Conservation (phyloP, 2,329 filamentous ascomycete species). For the Beauveria sp. region DNA sequence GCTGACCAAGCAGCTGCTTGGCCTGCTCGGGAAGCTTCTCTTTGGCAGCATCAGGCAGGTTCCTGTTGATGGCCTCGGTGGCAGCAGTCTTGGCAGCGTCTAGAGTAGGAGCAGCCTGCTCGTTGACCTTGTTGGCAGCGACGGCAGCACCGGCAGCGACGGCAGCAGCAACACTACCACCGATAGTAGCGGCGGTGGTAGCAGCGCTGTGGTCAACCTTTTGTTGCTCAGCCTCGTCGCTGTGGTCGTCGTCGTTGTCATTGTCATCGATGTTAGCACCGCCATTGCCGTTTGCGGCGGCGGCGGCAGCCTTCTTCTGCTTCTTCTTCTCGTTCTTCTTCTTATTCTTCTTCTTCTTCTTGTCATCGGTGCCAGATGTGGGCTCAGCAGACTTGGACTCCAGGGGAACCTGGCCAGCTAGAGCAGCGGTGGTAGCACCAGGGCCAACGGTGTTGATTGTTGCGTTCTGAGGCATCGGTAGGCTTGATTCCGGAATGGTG, state of each 20-base stretch:
- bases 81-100: conserved; percentile 28
- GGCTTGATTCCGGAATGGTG: conserved; percentile 75
- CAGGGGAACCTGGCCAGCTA: conserved; percentile 62
- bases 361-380: conserved; percentile 34
- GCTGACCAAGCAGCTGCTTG: conserved; percentile 33
- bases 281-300: conserved; percentile 43
- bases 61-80: conserved; percentile 34
- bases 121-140: conserved; percentile 28
- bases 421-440: conserved; percentile 57
- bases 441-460: conserved; percentile 45
- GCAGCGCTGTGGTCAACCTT: conserved; percentile 48
- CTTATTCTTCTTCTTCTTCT: conserved; percentile 57
- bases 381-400: conserved; percentile 37
- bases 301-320: conserved; percentile 52
- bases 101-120: conserved; percentile 31
- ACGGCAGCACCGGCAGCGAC: conserved; percentile 26
- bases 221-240: conserved; percentile 43
- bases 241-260: conserved; percentile 37
- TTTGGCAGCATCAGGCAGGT: conserved; percentile 48
- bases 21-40: conserved; percentile 41
- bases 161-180: conserved; percentile 31
- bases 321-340: conserved; percentile 64
- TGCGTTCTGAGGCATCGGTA: conserved; percentile 52
- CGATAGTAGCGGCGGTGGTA: conserved; percentile 30
- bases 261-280: conserved; percentile 44